A percentile compares a stretch with the other conserved stretches of the same genome.
Evolutionary conservation across 495 filamentous ascomycete genomes (phyloP).

Genomic region (Penicilliopsis zonata): DNA sequence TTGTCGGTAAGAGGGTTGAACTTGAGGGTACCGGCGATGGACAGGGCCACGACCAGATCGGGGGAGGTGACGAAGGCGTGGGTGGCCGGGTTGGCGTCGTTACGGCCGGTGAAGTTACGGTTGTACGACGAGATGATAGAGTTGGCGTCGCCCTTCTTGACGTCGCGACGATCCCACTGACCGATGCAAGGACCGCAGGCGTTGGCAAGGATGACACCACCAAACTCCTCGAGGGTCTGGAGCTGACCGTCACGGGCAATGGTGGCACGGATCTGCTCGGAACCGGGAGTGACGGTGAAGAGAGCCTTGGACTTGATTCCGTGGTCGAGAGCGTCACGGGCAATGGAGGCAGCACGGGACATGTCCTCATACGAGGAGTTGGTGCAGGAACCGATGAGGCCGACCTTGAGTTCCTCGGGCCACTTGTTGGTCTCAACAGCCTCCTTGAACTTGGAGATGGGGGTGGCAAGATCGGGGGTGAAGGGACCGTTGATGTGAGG

Average conservation of each 20-base stretch:
- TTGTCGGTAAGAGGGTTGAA: slow-evolving; percentile 96
- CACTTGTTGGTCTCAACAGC: slow-evolving; percentile 89
- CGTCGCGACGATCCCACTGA: slow-evolving; percentile 91
- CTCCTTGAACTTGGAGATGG: slow-evolving; percentile 93
- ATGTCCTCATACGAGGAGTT: slow-evolving; percentile 99
- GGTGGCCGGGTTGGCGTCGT: slow-evolving; percentile 97
- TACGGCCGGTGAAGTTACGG: slow-evolving; percentile 99
- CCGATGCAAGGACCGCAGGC: slow-evolving; percentile 76
- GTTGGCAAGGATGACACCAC: slow-evolving; percentile 91
- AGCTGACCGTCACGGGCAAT: slow-evolving; percentile 94
- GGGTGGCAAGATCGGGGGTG: slow-evolving; percentile 97
- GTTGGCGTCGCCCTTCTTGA: slow-evolving; percentile 95
- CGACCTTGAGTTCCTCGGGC: slow-evolving; percentile 96
- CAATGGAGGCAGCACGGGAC: slow-evolving; percentile 90
- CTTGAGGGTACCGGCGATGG: slow-evolving; percentile 78
- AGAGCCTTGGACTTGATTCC: slow-evolving; percentile 87
- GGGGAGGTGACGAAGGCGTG: slow-evolving; percentile 99
- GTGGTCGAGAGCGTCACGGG: slow-evolving; percentile 85
- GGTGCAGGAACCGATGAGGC: slow-evolving; percentile 89
- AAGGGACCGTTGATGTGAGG: slow-evolving; percentile 98
- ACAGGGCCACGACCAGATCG: slow-evolving; percentile 88
- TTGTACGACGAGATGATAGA: slow-evolving; percentile 95
- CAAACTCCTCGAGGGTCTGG: slow-evolving; percentile 93
- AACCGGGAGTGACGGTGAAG: slow-evolving; percentile 93
- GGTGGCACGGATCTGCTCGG: slow-evolving; percentile 94